Conservation (phyloP, 345 rosid species). For the Punica granatum region DNA sequence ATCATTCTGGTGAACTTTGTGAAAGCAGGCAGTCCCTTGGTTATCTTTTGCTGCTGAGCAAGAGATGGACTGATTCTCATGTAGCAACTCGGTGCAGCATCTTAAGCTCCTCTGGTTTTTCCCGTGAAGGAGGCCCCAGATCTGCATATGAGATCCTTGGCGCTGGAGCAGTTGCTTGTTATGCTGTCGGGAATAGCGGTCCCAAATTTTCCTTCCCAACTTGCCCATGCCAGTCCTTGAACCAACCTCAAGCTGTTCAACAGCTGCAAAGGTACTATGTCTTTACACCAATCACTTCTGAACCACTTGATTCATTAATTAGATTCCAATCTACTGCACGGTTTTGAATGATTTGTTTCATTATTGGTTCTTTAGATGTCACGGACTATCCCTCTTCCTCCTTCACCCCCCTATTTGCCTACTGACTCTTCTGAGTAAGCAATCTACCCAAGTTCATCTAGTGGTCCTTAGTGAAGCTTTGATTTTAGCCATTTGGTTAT, state of each 20-base stretch:
- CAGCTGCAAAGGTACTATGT: slow-evolving; percentile 65
- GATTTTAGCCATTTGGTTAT: too few relatives aligned
- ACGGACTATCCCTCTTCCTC: too few relatives aligned
- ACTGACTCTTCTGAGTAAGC: too few relatives aligned
- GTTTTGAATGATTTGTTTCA: too few relatives aligned
- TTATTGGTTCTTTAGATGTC: too few relatives aligned
- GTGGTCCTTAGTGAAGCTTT: too few relatives aligned
- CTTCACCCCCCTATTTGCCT: too few relatives aligned
- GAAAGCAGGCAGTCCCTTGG: slow-evolving; percentile 79
- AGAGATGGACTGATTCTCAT: slow-evolving; percentile 45
- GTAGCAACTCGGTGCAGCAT: slow-evolving; percentile 58
- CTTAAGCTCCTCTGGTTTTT: slow-evolving; percentile 26
- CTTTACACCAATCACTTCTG: neutral
- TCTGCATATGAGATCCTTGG: slow-evolving; percentile 68
- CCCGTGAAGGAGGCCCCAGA: slow-evolving; percentile 45
- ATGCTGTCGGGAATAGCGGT: slow-evolving; percentile 56
- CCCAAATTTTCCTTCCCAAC: slow-evolving; percentile 81
- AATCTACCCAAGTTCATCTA: too few relatives aligned
- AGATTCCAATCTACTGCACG: neutral
- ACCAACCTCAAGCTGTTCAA: slow-evolving; percentile 43
- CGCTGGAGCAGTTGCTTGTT: slow-evolving; percentile 81
- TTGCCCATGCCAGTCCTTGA: slow-evolving; percentile 49
- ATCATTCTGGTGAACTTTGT: slow-evolving; percentile 19
- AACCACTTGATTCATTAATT: neutral
- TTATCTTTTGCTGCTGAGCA: slow-evolving; percentile 63